phyloP scores from a whole-genome alignment of 164 flowering plant genomes.

The Stephania yunnanensis region DNA sequence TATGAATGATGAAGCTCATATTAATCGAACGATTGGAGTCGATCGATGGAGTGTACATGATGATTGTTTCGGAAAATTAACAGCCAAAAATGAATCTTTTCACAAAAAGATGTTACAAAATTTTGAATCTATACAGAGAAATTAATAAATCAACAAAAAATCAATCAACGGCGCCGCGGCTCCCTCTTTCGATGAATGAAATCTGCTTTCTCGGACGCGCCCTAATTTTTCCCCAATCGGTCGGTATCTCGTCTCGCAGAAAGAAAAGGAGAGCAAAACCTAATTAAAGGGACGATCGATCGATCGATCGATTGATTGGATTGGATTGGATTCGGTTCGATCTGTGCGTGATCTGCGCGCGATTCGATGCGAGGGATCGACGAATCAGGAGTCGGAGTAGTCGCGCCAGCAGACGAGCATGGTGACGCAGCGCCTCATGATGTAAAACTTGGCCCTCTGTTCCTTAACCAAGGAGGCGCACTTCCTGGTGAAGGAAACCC shows the following conservation, averaged over 20 bases:
- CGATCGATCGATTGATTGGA: not conserved
- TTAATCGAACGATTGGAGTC: too few species aligned
- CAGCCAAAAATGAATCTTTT: not conserved
- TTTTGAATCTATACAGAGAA: not conserved
- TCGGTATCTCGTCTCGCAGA: not conserved
- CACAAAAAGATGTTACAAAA: not conserved
- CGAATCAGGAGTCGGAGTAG: conserved; percentile 18
- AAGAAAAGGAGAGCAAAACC: not conserved
- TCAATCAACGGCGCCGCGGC: too few species aligned
- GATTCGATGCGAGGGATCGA: not conserved
- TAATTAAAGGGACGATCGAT: not conserved
- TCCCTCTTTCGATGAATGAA: not conserved
- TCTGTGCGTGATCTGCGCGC: not conserved
- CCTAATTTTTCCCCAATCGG: not conserved
- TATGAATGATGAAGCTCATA: too few species aligned
- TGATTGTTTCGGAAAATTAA: too few species aligned
- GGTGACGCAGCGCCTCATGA: conserved; percentile 31
- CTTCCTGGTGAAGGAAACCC: conserved; percentile 23
- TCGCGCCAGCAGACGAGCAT: conserved; percentile 35
- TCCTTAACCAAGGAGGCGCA: conserved; percentile 28
- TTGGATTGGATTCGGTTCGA: not conserved
- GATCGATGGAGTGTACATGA: too few species aligned
- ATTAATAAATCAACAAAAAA: not conserved
- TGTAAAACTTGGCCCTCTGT: conserved; percentile 30
- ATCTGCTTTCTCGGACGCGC: not conserved